These are phyloP conservation scores for Pestalotiopsis sp. DNA, from an alignment of 2,329 filamentous ascomycete genomes.

Conservation along the genomic window DNA sequence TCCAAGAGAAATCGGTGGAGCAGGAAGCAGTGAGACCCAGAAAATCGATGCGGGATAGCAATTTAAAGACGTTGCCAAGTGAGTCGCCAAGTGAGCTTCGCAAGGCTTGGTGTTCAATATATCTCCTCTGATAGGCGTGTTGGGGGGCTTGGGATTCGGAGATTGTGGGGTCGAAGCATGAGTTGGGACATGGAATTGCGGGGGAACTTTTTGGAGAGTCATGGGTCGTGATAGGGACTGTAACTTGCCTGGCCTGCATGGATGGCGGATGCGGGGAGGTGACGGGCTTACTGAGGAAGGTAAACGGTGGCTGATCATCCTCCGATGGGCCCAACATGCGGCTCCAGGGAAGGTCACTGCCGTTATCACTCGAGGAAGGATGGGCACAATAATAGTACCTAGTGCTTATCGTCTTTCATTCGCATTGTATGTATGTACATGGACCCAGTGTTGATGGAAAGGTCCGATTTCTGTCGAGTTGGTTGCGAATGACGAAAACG, in stretches of 20 bases:
- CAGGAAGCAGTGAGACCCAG: neutral
- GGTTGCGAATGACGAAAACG: neutral
- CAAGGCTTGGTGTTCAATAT: neutral
- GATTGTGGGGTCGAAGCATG: neutral
- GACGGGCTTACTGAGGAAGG: neutral
- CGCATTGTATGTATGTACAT: neutral
- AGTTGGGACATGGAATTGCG: neutral
- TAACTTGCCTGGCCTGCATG: neutral
- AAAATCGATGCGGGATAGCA: neutral
- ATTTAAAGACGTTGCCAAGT: conserved; percentile 3
- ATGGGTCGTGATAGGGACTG: neutral
- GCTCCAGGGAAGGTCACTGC: neutral
- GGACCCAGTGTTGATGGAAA: neutral
- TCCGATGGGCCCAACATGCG: neutral
- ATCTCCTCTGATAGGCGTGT: neutral
- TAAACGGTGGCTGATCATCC: neutral
- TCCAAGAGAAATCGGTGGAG: conserved; percentile 2
- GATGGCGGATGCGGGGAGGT: neutral
- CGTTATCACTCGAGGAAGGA: neutral
- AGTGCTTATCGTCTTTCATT: neutral
- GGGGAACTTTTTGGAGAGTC: neutral
- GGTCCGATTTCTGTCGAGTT: neutral
- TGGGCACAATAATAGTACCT: neutral
- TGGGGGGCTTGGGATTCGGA: neutral
- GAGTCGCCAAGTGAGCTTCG: conserved; percentile 9